phyloP scores from a whole-genome alignment of 805 yeast species.

The Komagataella mondaviorum region DNA sequence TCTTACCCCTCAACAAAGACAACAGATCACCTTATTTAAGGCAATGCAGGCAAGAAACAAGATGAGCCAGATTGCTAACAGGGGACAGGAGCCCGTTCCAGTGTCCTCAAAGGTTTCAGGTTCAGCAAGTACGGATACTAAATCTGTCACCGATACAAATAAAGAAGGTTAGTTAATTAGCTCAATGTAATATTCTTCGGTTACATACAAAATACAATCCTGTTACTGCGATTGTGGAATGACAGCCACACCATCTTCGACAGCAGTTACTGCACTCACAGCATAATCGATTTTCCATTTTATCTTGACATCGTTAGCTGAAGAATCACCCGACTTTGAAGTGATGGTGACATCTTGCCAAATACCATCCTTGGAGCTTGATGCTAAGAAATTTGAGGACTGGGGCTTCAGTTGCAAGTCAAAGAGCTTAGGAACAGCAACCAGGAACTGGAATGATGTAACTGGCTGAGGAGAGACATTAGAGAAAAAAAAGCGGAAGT shows the following conservation, averaged over 20 bases:
- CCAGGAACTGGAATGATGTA: conserved; percentile 22
- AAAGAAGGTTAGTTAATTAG: conserved; percentile 6
- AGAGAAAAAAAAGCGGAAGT: conserved; percentile 15
- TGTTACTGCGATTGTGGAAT: conserved; percentile 3
- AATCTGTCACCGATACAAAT: conserved; percentile 8
- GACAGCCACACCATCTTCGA: conserved; percentile 43
- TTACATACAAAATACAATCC: conserved; percentile 3
- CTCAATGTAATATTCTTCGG: conserved; percentile 5
- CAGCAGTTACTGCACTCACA: conserved; percentile 30
- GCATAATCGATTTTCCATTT: conserved; percentile 62
- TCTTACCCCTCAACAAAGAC: conserved; percentile 29
- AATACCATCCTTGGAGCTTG: conserved; percentile 10
- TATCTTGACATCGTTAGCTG: conserved; percentile 25
- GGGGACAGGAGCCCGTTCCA: neutral
- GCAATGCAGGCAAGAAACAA: neutral
- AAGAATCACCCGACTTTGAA: conserved; percentile 7
- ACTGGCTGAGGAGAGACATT: conserved; percentile 38
- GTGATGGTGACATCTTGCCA: conserved; percentile 12
- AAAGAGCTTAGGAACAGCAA: conserved; percentile 20
- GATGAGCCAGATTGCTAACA: neutral
- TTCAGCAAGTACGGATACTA: conserved; percentile 16
- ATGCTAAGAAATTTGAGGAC: conserved; percentile 7
- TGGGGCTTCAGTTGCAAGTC: conserved; percentile 15
- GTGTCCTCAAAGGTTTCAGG: conserved; percentile 13
- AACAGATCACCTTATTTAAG: conserved; percentile 27